Conservation (phyloP, 805 yeast genomes). For the Candida golubevii region DNA sequence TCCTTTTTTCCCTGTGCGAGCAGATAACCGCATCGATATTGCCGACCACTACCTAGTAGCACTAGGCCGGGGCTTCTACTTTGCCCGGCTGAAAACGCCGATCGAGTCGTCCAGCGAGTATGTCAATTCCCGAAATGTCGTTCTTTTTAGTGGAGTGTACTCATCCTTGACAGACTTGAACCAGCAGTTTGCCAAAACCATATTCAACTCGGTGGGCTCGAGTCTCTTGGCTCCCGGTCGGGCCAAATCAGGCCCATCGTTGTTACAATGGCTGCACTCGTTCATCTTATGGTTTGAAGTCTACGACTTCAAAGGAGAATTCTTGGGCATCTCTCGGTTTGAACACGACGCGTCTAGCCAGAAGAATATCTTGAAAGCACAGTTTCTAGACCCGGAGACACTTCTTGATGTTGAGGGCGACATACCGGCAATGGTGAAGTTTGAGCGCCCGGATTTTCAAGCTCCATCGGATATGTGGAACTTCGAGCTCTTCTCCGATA, state of each 20-base stretch:
- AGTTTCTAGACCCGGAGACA: constrained; percentile 28
- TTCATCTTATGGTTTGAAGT: constrained; percentile 36
- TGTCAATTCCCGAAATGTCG: constrained; percentile 22
- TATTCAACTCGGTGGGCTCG: constrained; percentile 20
- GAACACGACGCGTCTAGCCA: constrained; percentile 20
- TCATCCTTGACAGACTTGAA: constrained; percentile 15
- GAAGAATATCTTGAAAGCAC: constrained; percentile 17
- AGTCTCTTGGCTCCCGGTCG: constrained; percentile 26
- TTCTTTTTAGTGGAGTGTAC: constrained; percentile 20
- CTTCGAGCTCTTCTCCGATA: constrained; percentile 18
- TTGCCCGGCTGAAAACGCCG: constrained; percentile 14
- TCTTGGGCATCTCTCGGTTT: constrained; percentile 24
- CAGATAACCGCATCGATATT: constrained; percentile 23
- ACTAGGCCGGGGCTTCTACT: constrained; percentile 30
- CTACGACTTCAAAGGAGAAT: constrained; percentile 31
- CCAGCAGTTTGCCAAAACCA: constrained; percentile 19
- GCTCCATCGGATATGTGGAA: constrained; percentile 27
- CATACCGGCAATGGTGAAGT: constrained; percentile 12
- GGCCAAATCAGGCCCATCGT: neutral
- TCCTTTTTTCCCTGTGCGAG: constrained; percentile 24
- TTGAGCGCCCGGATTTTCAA: constrained; percentile 15
- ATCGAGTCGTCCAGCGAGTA: constrained; percentile 15
- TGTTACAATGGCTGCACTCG: constrained; percentile 12
- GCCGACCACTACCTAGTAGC: constrained; percentile 24
- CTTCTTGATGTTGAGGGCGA: constrained; percentile 32